phyloP scores from a whole-genome alignment of 176 grass and related monocot species.

The Avena sativa region DNA sequence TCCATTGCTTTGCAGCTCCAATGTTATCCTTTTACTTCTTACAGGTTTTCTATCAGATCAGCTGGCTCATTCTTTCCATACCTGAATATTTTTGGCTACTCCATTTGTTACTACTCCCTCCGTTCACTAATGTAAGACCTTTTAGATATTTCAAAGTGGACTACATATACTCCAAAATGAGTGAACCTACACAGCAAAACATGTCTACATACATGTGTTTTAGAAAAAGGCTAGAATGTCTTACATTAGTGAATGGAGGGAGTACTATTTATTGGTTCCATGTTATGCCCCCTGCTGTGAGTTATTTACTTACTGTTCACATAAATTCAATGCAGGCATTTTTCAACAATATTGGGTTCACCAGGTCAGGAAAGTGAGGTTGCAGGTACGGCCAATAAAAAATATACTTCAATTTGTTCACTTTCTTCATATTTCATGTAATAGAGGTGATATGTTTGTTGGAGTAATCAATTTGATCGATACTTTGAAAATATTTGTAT shows the following conservation, averaged over 20 bases:
- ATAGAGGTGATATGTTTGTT: background rate
- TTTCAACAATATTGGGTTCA: slow-evolving; percentile 99
- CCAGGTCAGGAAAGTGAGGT: slow-evolving; percentile 96
- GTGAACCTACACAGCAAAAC: too few relatives aligned
- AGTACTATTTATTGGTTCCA: slow-evolving; percentile 9
- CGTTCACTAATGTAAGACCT: too few relatives aligned
- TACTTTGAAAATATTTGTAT: background rate
- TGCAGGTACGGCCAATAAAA: slow-evolving; percentile 67
- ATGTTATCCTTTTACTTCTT: slow-evolving; percentile 78
- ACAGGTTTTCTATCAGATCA: slow-evolving; percentile 65
- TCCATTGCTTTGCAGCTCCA: slow-evolving; percentile 85
- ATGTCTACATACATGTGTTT: too few relatives aligned
- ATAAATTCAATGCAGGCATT: slow-evolving; percentile 63
- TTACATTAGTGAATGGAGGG: too few relatives aligned
- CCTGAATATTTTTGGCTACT: slow-evolving; percentile 14
- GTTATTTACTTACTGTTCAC: slow-evolving; percentile 32
- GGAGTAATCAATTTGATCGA: background rate
- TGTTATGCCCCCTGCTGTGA: slow-evolving; percentile 10
- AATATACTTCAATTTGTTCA: slow-evolving; percentile 8
- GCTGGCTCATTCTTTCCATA: slow-evolving; percentile 24
- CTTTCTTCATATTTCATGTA: slow-evolving; percentile 19
- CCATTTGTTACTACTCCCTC: background rate
- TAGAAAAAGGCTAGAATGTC: too few relatives aligned
- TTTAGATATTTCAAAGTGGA: too few relatives aligned
- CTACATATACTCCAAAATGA: too few relatives aligned